Evolutionary conservation across 1,284 basidiomycete genomes (phyloP), one percentile per base, ranked within the genome.

Genomic region (Mycena sp.): DNA sequence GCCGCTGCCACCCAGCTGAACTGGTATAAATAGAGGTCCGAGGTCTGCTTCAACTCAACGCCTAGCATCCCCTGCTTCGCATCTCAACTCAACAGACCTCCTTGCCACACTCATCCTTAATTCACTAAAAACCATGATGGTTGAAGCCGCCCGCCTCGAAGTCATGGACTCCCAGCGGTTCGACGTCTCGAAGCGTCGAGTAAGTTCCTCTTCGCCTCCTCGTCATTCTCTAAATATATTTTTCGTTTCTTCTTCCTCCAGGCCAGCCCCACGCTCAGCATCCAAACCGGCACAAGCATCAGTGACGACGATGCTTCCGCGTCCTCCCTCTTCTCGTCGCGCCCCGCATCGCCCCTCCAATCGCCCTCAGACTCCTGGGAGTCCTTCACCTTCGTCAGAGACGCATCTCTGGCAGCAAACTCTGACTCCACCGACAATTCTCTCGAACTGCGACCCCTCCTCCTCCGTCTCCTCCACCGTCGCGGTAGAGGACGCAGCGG

Each of bases 151-250:
- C 30, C 68, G 64, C 26, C 55, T 69, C 56, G 67, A 69, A 29
- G 35, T 65, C n/a, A 70, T 77, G 71, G 71, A 73, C 51, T 53
- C 71, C 48, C 76, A 76, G 63, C 64, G 75, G n/a, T 76, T 67
- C 35, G 72, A 77, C 55, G 53, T 59, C 11, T 66, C 69, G 6
- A 72, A 71, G 56, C 69, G 64, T 58, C 56, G 58, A 25, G 74
- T 74, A 62, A 49, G 73, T 61, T 45, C 35, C 7, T 26, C 25
- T n/a, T n/a, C n/a, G n/a, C n/a, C n/a, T n/a, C n/a, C 6, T 28
- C 16, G 23, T 53, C 38, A 38, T 11, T 25, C 40, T n/a, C 35
- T 29, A n/a, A n/a, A n/a, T n/a, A n/a, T n/a, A 59, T 38, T 44
- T 12, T 43, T 19, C 14, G 16, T 44, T 63, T 25, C 41, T 43